Conservation (phyloP, 2,329 filamentous ascomycete genomes). For the Talaromyces sp. region DNA sequence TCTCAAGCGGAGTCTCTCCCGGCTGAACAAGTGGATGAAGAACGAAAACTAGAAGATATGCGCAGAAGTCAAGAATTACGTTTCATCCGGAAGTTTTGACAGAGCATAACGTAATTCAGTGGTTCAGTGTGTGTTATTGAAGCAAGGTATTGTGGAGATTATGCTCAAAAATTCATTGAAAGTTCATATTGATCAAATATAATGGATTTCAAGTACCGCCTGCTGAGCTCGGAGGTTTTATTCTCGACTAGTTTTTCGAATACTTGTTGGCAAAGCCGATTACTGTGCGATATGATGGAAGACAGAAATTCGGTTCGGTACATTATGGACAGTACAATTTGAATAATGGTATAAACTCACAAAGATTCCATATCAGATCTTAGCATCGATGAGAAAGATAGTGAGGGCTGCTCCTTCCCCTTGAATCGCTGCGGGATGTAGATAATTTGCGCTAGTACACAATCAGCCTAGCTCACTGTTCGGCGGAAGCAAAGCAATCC, state of each 20-base stretch:
- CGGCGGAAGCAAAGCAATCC: slow-evolving; percentile 30
- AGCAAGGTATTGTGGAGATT: not conserved
- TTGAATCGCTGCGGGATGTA: not conserved
- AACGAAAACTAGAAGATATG: slow-evolving; percentile 10
- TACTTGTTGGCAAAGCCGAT: not conserved
- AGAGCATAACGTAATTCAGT: not conserved
- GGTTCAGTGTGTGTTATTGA: not conserved
- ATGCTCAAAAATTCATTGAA: not conserved
- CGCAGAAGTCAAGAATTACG: not conserved
- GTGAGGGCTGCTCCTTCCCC: not conserved
- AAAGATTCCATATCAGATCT: not conserved
- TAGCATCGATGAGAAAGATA: not conserved
- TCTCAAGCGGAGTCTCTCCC: slow-evolving; percentile 21
- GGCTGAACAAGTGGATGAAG: slow-evolving; percentile 22
- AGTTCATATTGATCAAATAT: no score
- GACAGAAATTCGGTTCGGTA: not conserved
- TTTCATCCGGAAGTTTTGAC: not conserved
- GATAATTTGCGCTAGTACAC: slow-evolving; percentile 21
- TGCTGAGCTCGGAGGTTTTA: no score
- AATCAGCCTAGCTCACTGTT: slow-evolving; percentile 29
- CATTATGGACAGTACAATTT: not conserved
- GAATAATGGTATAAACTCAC: not conserved
- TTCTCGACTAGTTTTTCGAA: not conserved
- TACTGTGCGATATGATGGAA: not conserved
- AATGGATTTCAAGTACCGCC: no score